Conservation (phyloP, 2,329 filamentous ascomycete genomes). For the Fusarium cyanostomum region DNA sequence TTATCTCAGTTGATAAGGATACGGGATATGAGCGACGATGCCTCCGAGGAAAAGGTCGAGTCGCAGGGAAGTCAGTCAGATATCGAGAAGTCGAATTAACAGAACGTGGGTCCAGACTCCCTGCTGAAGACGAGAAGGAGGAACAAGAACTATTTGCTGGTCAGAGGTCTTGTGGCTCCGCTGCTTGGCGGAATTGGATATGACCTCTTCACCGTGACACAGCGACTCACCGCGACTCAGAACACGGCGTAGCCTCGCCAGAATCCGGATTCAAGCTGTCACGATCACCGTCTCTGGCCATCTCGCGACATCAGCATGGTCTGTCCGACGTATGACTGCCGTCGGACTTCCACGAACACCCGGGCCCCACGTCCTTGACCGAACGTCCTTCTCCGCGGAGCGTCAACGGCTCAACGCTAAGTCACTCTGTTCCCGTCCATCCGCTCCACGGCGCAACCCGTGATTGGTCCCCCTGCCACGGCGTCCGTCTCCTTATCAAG, state of each 20-base stretch:
- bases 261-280: constrained; percentile 12
- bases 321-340: constrained; percentile 37
- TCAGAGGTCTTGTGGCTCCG: background rate
- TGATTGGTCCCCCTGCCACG: constrained; percentile 32
- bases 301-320: constrained; percentile 26
- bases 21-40: background rate
- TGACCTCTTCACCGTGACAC: constrained; percentile 3
- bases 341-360: constrained; percentile 18
- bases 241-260: constrained; percentile 10
- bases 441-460: background rate
- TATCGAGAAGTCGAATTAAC: background rate
- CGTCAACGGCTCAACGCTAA: background rate
- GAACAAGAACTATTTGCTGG: background rate
- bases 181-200: background rate
- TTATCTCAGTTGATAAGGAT: constrained; percentile 34
- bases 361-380: constrained; percentile 18
- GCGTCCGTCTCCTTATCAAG: constrained; percentile 37
- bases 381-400: constrained; percentile 40
- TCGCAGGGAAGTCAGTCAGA: constrained; percentile 9
- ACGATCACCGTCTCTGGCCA: constrained; percentile 21
- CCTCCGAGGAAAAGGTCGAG: constrained; percentile 31
- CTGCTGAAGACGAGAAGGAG: background rate
- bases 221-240: constrained; percentile 13
- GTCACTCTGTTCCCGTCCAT: background rate
- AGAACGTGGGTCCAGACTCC: background rate